Percentiles rank a stretch among this genome's conserved stretches.
phyloP scores from a whole-genome alignment of 305 asterid species.

The Fraxinus angustifolia region DNA sequence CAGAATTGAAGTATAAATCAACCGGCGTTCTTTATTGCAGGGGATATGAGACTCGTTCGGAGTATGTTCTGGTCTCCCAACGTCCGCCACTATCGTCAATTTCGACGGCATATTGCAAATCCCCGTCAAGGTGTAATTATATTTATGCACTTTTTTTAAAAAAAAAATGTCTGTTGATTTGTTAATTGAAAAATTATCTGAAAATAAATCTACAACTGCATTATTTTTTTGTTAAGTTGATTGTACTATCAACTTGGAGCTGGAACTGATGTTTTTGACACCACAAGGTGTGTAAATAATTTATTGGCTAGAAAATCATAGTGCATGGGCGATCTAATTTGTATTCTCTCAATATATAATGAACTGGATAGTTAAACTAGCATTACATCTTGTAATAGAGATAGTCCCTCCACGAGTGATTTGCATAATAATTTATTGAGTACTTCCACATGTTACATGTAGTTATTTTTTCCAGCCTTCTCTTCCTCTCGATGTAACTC shows the following conservation, averaged over 20 bases:
- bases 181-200: conserved; percentile 1
- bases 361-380: background rate
- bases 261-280: background rate
- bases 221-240: background rate
- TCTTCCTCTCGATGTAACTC: background rate
- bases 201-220: background rate
- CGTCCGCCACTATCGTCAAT: conserved; percentile 21
- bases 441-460: background rate
- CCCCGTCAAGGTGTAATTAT: conserved; percentile 27
- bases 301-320: background rate
- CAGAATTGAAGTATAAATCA: background rate
- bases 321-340: background rate
- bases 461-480: background rate
- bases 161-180: background rate
- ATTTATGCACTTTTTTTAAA: background rate
- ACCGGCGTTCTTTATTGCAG: background rate
- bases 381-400: background rate
- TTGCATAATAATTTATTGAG: background rate
- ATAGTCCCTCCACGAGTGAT: background rate
- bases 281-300: background rate
- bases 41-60: conserved; percentile 32
- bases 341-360: background rate
- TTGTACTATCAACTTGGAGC: background rate
- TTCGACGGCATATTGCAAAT: conserved; percentile 20
- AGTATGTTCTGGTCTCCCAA: conserved; percentile 23